Conservation (phyloP, 139 green algal species). For the Deuterostichococcus epilithicus region DNA sequence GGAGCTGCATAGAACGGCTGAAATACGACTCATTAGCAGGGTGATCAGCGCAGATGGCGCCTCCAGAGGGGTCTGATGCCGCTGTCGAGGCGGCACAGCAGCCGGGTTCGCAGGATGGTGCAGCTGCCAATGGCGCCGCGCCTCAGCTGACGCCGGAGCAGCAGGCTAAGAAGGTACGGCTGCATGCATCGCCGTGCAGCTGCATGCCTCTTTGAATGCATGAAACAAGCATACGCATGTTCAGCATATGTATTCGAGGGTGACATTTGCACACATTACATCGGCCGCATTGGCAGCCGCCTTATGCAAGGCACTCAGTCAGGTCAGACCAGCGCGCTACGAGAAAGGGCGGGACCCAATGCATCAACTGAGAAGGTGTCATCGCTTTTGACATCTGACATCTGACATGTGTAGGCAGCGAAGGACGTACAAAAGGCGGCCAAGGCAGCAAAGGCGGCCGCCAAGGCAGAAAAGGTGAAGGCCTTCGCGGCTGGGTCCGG, state of each 20-base stretch:
- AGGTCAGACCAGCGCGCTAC: background rate
- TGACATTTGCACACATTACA: background rate
- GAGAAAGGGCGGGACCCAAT: background rate
- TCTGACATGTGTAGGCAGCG: background rate
- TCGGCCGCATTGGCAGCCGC: background rate
- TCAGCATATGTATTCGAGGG: background rate
- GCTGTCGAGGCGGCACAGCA: background rate
- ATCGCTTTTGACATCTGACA: background rate
- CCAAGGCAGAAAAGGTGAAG: background rate
- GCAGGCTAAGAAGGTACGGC: constrained; percentile 32
- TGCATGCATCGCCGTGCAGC: background rate
- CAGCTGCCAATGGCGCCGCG: background rate
- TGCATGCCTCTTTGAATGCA: background rate
- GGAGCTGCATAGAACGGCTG: no score
- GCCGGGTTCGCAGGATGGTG: background rate
- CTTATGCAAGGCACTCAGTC: background rate
- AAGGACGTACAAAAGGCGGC: background rate
- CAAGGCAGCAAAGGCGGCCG: background rate
- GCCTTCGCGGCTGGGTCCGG: constrained; percentile 37
- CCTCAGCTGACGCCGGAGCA: constrained; percentile 8
- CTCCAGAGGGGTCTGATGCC: background rate
- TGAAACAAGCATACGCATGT: background rate
- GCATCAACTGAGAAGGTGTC: background rate
- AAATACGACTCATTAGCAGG: no score
- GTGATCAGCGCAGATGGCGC: background rate